Base-by-base conservation (phyloP, 768 basidiomycete species). In the Mycena polygramma region DNA sequence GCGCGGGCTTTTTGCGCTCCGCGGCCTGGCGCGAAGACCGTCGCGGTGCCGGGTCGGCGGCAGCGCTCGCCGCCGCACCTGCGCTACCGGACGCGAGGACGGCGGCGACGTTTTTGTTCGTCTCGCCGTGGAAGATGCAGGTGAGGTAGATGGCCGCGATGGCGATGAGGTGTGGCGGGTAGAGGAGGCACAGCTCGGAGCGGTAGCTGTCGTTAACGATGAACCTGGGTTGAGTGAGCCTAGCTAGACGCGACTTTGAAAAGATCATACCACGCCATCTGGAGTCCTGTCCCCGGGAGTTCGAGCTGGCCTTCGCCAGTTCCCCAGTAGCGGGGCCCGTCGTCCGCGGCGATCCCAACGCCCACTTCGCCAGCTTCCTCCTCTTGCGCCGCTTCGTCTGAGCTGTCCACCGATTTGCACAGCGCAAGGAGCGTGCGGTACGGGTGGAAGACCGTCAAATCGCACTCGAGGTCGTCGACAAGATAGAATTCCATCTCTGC, bases 401-500 rank as follows among this genome's bases (percentile, higher is more conserved):
- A 90, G 68, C 89, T 89, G 26, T 73, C 69, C 8, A 41, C 62
- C 17, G 66, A 67, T 68, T 88, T 91, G 74, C 93, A 94, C 20
- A 98, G 83, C 1, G 92, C 85, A 49, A 93, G 83, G 26, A 99
- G 88, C 0, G 95, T 94, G 60, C 96, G 91, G 81, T 99, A 99
- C 0, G 98, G 97, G 79, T 98, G 98, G 79, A 96, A 98, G 10
- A 98, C 88, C 63, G 92, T 88, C 51, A 99, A 83, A 80, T 99
- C 95, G 76, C 97, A 98, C 79, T 98, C 96, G 35, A 99, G 88
- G 78, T 99, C 97, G 77, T 95, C 95, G 26, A 99, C 92, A 13
- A 99, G 90, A 82, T 97, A 99, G 82, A 99, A 99, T 78, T 99
- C 97, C 97, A 98, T 98, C 79, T 99, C 98, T 5, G 97, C 98